A percentile compares a stretch with the other conserved stretches of the same genome.
Evolutionary conservation across 352 stramenopile species (phyloP).

Genomic region (Phytopythium boreale): DNA sequence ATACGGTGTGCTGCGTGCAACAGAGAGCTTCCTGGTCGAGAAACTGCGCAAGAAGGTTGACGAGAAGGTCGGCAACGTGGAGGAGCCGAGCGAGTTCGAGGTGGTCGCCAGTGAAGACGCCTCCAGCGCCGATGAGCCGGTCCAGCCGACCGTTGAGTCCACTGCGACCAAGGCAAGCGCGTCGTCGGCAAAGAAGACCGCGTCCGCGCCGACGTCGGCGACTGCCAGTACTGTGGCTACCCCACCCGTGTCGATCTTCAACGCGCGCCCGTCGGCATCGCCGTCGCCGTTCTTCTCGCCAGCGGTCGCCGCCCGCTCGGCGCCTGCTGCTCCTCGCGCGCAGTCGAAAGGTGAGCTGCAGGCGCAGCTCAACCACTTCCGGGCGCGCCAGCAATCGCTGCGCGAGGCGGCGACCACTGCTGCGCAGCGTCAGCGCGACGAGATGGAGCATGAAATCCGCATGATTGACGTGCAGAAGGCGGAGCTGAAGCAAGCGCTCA

Average conservation of each 20-base stretch:
- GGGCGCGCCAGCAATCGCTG: slow-evolving; percentile 28
- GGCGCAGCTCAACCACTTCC: slow-evolving; percentile 34
- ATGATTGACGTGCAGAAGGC: slow-evolving; percentile 57
- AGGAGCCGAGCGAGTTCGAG: slow-evolving; percentile 46
- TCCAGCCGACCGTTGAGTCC: neutral
- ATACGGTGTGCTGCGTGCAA: neutral
- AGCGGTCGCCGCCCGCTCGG: slow-evolving; percentile 9
- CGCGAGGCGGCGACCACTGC: slow-evolving; percentile 17
- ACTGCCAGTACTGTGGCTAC: slow-evolving; percentile 1
- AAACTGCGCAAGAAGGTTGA: slow-evolving; percentile 55
- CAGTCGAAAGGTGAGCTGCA: slow-evolving; percentile 42
- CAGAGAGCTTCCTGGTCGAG: slow-evolving; percentile 48
- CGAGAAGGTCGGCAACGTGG: slow-evolving; percentile 40
- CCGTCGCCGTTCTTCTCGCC: slow-evolving; percentile 36
- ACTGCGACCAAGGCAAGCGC: neutral
- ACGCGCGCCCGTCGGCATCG: slow-evolving; percentile 7
- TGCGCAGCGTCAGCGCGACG: slow-evolving; percentile 19
- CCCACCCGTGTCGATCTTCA: slow-evolving; percentile 19
- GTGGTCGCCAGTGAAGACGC: slow-evolving; percentile 14
- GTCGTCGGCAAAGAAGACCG: neutral
- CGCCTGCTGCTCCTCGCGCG: slow-evolving; percentile 9
- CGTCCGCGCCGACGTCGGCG: neutral
- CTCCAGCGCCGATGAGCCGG: neutral
- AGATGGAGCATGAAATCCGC: slow-evolving; percentile 45
- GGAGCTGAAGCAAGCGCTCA: slow-evolving; percentile 47